A percentile compares a stretch with the other conserved stretches of the same genome.
These are phyloP conservation scores for Aurinia saxatilis DNA, from an alignment of 345 rosid species.

Conservation along the genomic window DNA sequence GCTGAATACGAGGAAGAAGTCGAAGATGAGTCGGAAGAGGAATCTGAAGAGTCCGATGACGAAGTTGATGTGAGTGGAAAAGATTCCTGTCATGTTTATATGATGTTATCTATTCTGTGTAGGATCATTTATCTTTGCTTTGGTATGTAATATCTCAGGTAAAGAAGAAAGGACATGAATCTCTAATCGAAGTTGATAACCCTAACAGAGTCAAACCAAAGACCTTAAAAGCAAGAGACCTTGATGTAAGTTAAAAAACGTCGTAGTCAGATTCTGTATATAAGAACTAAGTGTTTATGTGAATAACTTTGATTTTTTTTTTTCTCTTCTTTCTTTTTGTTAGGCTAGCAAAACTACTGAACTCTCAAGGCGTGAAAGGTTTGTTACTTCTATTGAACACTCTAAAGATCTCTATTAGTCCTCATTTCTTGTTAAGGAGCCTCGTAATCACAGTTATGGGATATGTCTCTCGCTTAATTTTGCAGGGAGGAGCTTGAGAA, in stretches of 20 bases:
- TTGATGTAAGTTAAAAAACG: conserved; percentile 52
- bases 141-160: conserved; percentile 30
- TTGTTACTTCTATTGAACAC: conserved; percentile 11
- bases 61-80: conserved; percentile 25
- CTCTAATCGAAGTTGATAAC: conserved; percentile 77
- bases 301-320: not conserved
- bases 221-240: conserved; percentile 61
- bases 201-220: conserved; percentile 72
- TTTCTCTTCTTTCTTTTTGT: not conserved
- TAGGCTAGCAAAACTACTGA: conserved; percentile 75
- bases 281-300: not conserved
- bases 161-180: conserved; percentile 75
- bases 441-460: not conserved
- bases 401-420: not conserved
- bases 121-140: not conserved
- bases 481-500: conserved; percentile 92
- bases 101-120: not conserved
- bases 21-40: conserved; percentile 45
- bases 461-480: not conserved
- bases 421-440: not conserved
- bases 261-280: not conserved
- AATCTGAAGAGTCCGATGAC: conserved; percentile 48
- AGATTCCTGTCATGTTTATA: not conserved
- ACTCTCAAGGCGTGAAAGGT: conserved; percentile 99
- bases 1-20: conserved; percentile 41